These are phyloP conservation scores for Fraxinus sp. DNA, from an alignment of 305 asterid species.

Conservation along the genomic window DNA sequence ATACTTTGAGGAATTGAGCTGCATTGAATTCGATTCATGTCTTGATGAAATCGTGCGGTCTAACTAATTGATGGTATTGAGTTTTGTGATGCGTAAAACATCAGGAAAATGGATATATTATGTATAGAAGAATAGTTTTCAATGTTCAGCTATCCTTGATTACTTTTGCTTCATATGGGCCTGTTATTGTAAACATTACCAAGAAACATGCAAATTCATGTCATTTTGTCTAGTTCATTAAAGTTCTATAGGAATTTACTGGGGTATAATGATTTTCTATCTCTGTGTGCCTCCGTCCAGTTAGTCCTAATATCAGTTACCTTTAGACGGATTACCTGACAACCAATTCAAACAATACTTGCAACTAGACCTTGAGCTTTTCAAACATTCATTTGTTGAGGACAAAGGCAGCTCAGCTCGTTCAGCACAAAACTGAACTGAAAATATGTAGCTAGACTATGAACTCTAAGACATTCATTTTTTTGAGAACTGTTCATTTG, in stretches of 20 bases:
- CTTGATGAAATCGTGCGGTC: not conserved
- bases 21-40: slow-evolving; percentile 7
- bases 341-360: too few relatives aligned
- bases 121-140: not conserved
- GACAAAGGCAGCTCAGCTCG: too few relatives aligned
- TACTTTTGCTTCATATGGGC: not conserved
- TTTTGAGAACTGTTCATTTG: not conserved
- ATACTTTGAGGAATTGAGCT: not conserved
- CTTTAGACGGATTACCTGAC: not conserved
- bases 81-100: not conserved
- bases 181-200: not conserved
- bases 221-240: too few relatives aligned
- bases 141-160: not conserved
- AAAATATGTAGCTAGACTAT: too few relatives aligned
- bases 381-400: not conserved
- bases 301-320: not conserved
- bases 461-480: too few relatives aligned
- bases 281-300: too few relatives aligned
- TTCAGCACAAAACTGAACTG: too few relatives aligned
- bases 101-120: not conserved
- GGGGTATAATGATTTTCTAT: too few relatives aligned
- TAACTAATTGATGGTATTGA: not conserved
- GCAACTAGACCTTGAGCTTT: too few relatives aligned
- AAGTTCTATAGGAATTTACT: too few relatives aligned
- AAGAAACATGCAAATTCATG: not conserved